Evolutionary conservation across 2,329 filamentous ascomycete species (phyloP).

Genomic region (Neonectria punicea): DNA sequence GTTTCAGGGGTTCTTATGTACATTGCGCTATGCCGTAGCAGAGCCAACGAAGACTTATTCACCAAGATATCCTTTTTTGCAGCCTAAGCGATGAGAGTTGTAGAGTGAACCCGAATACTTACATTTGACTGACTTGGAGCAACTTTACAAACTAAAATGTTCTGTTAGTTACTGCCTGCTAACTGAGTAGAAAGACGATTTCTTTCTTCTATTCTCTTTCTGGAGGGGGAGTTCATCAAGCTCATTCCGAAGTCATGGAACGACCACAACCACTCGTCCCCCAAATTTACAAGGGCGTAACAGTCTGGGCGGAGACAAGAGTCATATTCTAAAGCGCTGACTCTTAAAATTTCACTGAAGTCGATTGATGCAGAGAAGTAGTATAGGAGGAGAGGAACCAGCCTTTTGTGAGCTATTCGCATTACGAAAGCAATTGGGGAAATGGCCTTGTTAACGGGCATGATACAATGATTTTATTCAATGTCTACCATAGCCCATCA

Average conservation of each 20-base stretch:
- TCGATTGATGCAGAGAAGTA: not conserved
- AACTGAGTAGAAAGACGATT: not conserved
- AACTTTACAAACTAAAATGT: not conserved
- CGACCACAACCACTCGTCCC: not conserved
- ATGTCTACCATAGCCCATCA: not conserved
- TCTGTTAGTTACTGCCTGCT: not conserved
- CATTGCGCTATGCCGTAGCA: conserved; percentile 41
- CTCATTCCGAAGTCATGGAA: no score
- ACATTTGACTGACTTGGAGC: not conserved
- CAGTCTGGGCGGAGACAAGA: no score
- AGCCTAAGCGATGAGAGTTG: not conserved
- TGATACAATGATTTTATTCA: conserved; percentile 8
- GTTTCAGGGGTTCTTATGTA: conserved; percentile 45
- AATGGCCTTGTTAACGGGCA: not conserved
- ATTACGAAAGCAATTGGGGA: not conserved
- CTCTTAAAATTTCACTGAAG: not conserved
- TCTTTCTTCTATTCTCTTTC: no score
- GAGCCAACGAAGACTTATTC: conserved; percentile 38
- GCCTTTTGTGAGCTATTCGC: not conserved
- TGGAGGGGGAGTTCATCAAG: no score
- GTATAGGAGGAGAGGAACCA: not conserved
- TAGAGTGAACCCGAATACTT: not conserved
- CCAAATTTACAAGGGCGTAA: no score
- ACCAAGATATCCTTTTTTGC: conserved; percentile 3
- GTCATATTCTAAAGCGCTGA: no score